Base-by-base conservation (phyloP, 2,329 filamentous ascomycete genomes). In the Eutypella sp. region DNA sequence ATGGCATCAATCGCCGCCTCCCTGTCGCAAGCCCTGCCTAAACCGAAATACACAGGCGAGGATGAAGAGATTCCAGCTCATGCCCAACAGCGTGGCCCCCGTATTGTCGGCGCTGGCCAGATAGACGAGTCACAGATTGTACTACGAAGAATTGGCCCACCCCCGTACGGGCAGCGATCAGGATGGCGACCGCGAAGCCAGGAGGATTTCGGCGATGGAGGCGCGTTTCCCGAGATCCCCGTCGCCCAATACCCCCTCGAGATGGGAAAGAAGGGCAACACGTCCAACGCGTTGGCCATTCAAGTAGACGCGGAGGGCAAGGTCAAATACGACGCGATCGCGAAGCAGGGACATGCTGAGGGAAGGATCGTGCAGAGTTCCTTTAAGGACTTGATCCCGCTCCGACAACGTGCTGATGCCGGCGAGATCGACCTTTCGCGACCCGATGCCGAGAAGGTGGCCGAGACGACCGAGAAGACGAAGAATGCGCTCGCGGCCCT, bases 301-400 rank as follows among this genome's bases (percentile, higher is more conserved):
- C 88, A 95, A 64, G 90, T 97, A 29, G 90, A 97, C 62, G 82
- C 78, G 0, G 86, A 95, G 54, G 93, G 93, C 38, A 95, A 95
- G 63, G 87, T 96, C 52, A 95, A 96, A 68, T 99, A 96, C 71
- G 90, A 96, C 65, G 90, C 91, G 44, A 95, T 99, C 61, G 92
- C 92, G 42, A 79, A 85, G 58, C 87, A 92, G 61, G 93, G 93
- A 13, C 93, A 99, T 65, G 78, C 78, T 62, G 89, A 90, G 18
- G 82, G 81, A 49, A 79, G 91, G 41, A 87, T 96, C 53, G 84
- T 99, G 10, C 93, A 99, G 67, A 85, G 93, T 18, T 95, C 88
- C 8, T 99, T 99, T 73, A 96, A 96, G 65, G 93, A 97, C 59
- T 73, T 99, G 42, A 99, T 99, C 51, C 93, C 93, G 6, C 76